Conservation (phyloP, 495 filamentous ascomycete species). For the Pseudotulostoma volvatum region DNA sequence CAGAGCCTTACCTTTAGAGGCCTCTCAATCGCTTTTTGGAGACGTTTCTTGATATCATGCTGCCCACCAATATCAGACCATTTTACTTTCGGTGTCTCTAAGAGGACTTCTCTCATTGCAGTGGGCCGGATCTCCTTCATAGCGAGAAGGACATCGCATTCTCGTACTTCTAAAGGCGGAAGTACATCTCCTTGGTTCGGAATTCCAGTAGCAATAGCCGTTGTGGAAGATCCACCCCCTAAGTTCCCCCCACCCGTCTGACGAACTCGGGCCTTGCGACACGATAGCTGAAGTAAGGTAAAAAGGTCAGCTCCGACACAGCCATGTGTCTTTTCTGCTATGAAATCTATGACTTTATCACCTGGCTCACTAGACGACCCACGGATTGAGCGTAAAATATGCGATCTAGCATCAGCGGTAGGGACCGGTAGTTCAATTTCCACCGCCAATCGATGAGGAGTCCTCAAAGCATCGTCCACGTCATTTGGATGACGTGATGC, state of each 20-base stretch:
- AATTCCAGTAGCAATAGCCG: not conserved
- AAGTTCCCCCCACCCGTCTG: slow-evolving; percentile 8
- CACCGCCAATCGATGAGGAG: slow-evolving; percentile 44
- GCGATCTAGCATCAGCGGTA: slow-evolving; percentile 47
- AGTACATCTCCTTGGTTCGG: not conserved
- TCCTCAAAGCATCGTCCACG: slow-evolving; percentile 57
- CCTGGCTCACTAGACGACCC: slow-evolving; percentile 16
- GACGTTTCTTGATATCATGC: slow-evolving; percentile 54
- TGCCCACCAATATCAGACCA: slow-evolving; percentile 91
- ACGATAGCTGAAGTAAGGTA: slow-evolving; percentile 30
- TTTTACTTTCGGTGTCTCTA: slow-evolving; percentile 70
- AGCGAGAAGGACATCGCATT: slow-evolving; percentile 37
- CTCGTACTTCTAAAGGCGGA: slow-evolving; percentile 18
- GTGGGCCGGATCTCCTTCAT: slow-evolving; percentile 51
- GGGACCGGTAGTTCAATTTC: slow-evolving; percentile 75
- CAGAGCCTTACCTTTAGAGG: slow-evolving; percentile 46
- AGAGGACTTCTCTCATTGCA: slow-evolving; percentile 78
- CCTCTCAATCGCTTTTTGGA: slow-evolving; percentile 47
- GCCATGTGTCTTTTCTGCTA: slow-evolving; percentile 48
- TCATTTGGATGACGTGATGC: slow-evolving; percentile 56
- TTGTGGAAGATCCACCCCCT: not conserved
- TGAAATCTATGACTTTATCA: slow-evolving; percentile 21
- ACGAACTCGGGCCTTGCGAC: slow-evolving; percentile 25
- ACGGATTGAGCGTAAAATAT: slow-evolving; percentile 47
- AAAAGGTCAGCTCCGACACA: slow-evolving; percentile 51